phyloP scores from a whole-genome alignment of 352 stramenopile genomes.

The Elongisporangium prolatum region DNA sequence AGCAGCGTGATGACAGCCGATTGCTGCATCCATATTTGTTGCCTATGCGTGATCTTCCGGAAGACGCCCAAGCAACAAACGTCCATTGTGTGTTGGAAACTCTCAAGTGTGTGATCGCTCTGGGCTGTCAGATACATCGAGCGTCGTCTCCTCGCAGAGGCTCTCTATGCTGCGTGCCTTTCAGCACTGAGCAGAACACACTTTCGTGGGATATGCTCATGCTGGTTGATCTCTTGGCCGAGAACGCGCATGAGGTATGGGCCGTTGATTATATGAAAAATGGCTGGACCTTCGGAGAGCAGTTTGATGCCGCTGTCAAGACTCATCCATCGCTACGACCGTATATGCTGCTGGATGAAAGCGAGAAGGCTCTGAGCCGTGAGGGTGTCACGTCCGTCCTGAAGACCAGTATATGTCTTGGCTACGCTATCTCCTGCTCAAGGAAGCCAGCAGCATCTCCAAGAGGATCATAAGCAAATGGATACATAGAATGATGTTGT shows the following conservation, averaged over 20 bases:
- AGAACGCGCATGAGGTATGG: constrained; percentile 75
- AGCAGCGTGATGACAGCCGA: constrained; percentile 28
- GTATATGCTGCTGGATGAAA: constrained; percentile 54
- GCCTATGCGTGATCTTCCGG: constrained; percentile 41
- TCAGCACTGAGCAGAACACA: constrained; percentile 26
- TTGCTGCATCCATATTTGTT: constrained; percentile 46
- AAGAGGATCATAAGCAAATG: neutral
- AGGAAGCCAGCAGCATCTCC: neutral
- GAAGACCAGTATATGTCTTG: constrained; percentile 48
- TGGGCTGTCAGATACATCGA: constrained; percentile 34
- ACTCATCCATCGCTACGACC: constrained; percentile 52
- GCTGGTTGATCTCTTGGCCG: constrained; percentile 59
- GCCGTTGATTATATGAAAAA: constrained; percentile 33
- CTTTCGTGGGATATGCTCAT: constrained; percentile 63
- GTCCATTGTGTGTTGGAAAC: constrained; percentile 44
- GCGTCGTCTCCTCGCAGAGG: neutral
- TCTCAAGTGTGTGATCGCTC: constrained; percentile 51
- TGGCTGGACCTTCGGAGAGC: constrained; percentile 29
- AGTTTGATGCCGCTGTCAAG: constrained; percentile 37
- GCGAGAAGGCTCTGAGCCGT: constrained; percentile 41
- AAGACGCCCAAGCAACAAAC: constrained; percentile 33
- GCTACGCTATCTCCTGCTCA: constrained; percentile 38
- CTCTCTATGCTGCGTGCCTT: constrained; percentile 9
- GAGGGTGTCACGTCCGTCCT: constrained; percentile 43
- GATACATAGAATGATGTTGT: neutral